Conservation (phyloP, 1,139 yeast genomes). For the Kurtzmaniella quercitrusa region DNA sequence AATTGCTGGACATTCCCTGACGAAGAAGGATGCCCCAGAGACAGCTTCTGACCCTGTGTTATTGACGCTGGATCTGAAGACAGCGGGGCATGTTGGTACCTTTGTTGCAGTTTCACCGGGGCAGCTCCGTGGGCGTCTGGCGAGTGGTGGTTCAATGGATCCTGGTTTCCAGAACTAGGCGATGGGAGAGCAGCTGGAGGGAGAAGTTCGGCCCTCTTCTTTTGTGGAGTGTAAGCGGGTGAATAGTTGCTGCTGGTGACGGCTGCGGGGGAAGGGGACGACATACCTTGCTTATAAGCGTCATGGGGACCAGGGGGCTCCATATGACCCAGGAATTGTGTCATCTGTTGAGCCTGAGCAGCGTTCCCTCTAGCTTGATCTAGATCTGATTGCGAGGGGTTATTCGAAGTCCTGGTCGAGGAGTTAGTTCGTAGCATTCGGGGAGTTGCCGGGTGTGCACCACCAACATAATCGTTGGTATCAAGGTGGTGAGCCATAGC, state of each 20-base stretch:
- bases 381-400: constrained; percentile 9
- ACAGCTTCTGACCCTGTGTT: neutral
- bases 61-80: no score
- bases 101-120: neutral
- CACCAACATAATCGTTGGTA: constrained; percentile 6
- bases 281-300: neutral
- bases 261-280: constrained; percentile 7
- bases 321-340: neutral
- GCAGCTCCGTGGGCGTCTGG: constrained; percentile 2
- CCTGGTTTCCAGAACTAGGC: constrained; percentile 7
- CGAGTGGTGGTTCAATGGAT: neutral
- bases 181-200: constrained; percentile 23
- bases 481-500: constrained; percentile 1
- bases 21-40: neutral
- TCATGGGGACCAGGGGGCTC: neutral
- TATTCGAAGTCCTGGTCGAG: constrained; percentile 21
- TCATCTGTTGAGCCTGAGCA: neutral
- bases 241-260: constrained; percentile 7
- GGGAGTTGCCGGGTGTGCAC: constrained; percentile 65
- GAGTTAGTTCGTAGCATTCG: constrained; percentile 63
- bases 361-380: neutral
- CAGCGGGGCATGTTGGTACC: neutral
- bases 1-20: constrained; percentile 44
- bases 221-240: constrained; percentile 4
- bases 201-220: constrained; percentile 17